Evolutionary conservation across 2,329 filamentous ascomycete species (phyloP).

Genomic region (Cryphonectria radicalis): DNA sequence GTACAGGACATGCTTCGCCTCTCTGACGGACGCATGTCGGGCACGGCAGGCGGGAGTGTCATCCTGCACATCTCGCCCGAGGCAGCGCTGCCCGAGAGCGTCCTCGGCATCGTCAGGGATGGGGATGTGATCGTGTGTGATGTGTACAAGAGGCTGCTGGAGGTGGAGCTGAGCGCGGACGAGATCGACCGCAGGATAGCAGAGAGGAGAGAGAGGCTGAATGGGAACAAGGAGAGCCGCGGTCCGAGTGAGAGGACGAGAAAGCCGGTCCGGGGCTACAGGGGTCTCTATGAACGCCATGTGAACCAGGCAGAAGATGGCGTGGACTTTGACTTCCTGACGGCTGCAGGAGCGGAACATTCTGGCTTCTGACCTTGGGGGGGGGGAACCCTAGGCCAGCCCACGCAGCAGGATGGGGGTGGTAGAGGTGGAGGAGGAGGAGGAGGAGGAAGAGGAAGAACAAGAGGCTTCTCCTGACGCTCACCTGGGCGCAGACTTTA

Average conservation of each 20-base stretch:
- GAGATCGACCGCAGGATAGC: slow-evolving; percentile 67
- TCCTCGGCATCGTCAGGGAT: slow-evolving; percentile 75
- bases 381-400: no score
- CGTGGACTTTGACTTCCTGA: slow-evolving; percentile 66
- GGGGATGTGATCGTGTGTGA: slow-evolving; percentile 83
- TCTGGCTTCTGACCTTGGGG: background rate
- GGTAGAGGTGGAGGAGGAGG: no score
- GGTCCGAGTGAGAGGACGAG: slow-evolving; percentile 29
- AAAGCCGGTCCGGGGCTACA: slow-evolving; percentile 55
- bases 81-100: slow-evolving; percentile 74
- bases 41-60: slow-evolving; percentile 87
- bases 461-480: background rate
- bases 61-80: slow-evolving; percentile 88
- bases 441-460: no score
- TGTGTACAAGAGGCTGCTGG: slow-evolving; percentile 65
- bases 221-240: slow-evolving; percentile 34
- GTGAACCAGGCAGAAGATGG: slow-evolving; percentile 65
- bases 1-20: slow-evolving; percentile 81
- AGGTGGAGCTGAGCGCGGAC: slow-evolving; percentile 66
- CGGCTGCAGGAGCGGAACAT: slow-evolving; percentile 42
- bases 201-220: slow-evolving; percentile 52
- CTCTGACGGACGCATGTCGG: slow-evolving; percentile 85
- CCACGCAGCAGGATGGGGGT: background rate
- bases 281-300: slow-evolving; percentile 60
- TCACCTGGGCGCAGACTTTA: background rate